Conservation (phyloP, 176 grass and related monocot genomes). For the Carex parvula region DNA sequence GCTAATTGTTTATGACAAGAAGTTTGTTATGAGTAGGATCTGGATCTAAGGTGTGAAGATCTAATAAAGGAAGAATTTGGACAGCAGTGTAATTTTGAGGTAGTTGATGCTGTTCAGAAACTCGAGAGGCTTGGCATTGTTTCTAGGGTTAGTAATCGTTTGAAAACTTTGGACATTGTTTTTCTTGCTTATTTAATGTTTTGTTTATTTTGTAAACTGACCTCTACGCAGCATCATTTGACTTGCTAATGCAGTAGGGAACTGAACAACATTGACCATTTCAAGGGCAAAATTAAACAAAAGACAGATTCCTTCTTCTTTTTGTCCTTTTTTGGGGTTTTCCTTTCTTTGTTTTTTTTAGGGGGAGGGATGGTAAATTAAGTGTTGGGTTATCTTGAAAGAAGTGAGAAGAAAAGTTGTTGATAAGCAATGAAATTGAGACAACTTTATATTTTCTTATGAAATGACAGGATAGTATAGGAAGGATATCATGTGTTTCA, state of each 20-base stretch:
- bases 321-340: background rate
- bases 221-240: background rate
- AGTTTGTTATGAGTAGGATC: conserved; percentile 47
- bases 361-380: background rate
- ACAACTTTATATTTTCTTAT: conserved; percentile 5
- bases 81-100: conserved; percentile 80
- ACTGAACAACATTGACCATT: background rate
- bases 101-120: conserved; percentile 75
- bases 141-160: conserved; percentile 57
- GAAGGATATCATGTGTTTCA: conserved; percentile 54
- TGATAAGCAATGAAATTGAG: background rate
- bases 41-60: conserved; percentile 70
- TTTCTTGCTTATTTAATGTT: background rate
- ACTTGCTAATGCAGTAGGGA: background rate
- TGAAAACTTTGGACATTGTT: background rate
- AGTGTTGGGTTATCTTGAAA: background rate
- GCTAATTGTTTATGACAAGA: conserved; percentile 8
- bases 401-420: background rate
- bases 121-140: conserved; percentile 88
- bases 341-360: background rate
- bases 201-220: background rate
- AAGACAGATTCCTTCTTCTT: background rate
- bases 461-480: conserved; percentile 55
- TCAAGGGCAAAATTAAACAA: background rate
- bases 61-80: conserved; percentile 79